phyloP scores from a whole-genome alignment of 768 basidiomycete genomes.

The Glaciozyma antarctica region DNA sequence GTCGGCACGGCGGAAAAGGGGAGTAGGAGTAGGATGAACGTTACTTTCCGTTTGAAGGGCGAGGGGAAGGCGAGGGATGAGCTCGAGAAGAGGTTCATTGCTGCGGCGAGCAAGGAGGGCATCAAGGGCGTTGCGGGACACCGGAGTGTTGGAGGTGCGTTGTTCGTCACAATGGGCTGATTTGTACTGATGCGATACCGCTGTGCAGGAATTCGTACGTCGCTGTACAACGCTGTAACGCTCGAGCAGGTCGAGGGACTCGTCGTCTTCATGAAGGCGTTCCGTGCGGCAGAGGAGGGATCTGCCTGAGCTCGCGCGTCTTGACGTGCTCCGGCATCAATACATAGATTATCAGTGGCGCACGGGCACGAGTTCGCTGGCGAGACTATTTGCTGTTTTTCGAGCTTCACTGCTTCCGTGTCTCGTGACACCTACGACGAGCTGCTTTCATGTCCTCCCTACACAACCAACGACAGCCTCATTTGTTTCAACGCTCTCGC shows the following conservation, averaged over 20 bases:
- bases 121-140: slow-evolving; percentile 89
- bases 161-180: no score
- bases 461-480: no score
- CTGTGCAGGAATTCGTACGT: slow-evolving; percentile 61
- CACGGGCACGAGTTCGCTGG: background rate
- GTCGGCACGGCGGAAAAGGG: slow-evolving; percentile 56
- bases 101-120: slow-evolving; percentile 65
- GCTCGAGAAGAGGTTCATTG: slow-evolving; percentile 62
- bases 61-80: slow-evolving; percentile 48
- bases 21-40: slow-evolving; percentile 90
- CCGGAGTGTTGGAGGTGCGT: slow-evolving; percentile 50
- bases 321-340: background rate
- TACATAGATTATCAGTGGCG: background rate
- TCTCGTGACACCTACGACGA: no score
- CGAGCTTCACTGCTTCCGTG: no score
- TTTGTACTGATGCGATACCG: background rate
- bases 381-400: background rate
- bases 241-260: slow-evolving; percentile 57
- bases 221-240: slow-evolving; percentile 79
- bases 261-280: slow-evolving; percentile 42
- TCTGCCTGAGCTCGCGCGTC: background rate
- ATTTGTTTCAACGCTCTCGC: no score
- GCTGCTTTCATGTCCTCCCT: no score
- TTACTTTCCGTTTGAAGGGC: slow-evolving; percentile 63
- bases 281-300: slow-evolving; percentile 23